Evolutionary conservation across 1,284 basidiomycete genomes (phyloP), one percentile per base, ranked within the genome.

Genomic region (Leccinum pallidistipes): DNA sequence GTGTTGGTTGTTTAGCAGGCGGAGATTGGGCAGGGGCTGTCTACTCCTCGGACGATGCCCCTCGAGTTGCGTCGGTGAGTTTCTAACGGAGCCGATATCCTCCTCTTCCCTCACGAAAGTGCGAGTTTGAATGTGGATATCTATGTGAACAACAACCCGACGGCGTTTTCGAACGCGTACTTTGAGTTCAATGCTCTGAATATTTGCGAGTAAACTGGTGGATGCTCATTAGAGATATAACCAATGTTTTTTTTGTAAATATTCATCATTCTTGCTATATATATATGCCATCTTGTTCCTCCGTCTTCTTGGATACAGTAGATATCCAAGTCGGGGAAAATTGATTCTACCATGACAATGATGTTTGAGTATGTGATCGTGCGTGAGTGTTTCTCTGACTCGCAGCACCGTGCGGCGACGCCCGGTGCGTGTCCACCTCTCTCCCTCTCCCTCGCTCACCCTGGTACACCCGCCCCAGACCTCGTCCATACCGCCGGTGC

Each of bases 21-120:
- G 81, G 80, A 27, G 75, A 79, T 60, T 79, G 78, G 77, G 80
- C 80, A 50, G 79, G 79, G 1, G 47, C 58, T 3, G 67, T 68
- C 38, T 79, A 76, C 58, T 43, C 59, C 29, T 29, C 64, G 1
- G 65, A 71, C 55, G 71, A 34, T 80, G 78, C 56, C 76, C 78
- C 3, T 68, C 66, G 7, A 69, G 61, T 18, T 76, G 71, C 40
- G 63, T 70, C 32, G 71, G 77, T 77, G 57, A 73, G 77, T 54
- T 16, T 18, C 34, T 21, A 47, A 27, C 45, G 21, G 18, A 21
- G 21, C 45, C 14, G 6, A 51, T 51, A n/a, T 16, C 27, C 14
- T 50, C 27, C 8, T n/a, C 16, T 8, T 29, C n/a, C 27, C 16
- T 12, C 24, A 10, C 11, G 11, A 34, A 34, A 53, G 16, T 53